Conservation (phyloP, 1,284 basidiomycete genomes). For the Heterobasidion irregulare region DNA sequence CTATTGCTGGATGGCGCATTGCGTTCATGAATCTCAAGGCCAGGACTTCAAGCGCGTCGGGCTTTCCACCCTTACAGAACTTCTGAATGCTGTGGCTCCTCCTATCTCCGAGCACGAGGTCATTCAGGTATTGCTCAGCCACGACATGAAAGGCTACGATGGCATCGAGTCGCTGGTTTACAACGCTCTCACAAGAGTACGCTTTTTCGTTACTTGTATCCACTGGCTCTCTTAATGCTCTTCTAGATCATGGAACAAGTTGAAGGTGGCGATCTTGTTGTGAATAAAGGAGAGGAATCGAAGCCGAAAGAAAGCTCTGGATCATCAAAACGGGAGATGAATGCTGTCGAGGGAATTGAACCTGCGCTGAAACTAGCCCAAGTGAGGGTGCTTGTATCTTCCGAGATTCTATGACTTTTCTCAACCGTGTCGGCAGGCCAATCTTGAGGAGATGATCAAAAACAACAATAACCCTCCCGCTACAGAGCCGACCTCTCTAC, state of each 20-base stretch:
- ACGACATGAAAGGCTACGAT: constrained; percentile 96
- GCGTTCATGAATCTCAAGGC: constrained; percentile 37
- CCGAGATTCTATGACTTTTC: not conserved
- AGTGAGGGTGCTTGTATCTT: constrained; percentile 28
- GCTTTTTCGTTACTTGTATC: constrained; percentile 17
- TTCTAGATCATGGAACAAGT: constrained; percentile 86
- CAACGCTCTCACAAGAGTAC: constrained; percentile 68
- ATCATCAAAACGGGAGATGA: constrained; percentile 58
- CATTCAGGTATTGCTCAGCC: constrained; percentile 90
- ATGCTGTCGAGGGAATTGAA: constrained; percentile 78
- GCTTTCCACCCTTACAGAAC: constrained; percentile 80
- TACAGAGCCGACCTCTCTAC: constrained; percentile 31
- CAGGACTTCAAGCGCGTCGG: constrained; percentile 83
- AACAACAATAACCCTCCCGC: constrained; percentile 35
- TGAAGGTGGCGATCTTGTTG: constrained; percentile 84
- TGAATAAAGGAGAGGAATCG: constrained; percentile 78
- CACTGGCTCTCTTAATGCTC: constrained; percentile 2
- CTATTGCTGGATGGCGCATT: not conserved
- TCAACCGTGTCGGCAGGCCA: constrained; percentile 41
- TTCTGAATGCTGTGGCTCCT: constrained; percentile 94
- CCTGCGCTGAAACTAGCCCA: constrained; percentile 77
- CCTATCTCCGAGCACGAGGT: constrained; percentile 98
- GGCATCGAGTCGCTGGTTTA: constrained; percentile 97
- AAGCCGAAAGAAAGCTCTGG: constrained; percentile 46
- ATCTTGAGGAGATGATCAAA: constrained; percentile 72